These are phyloP conservation scores for Earliella scabrosa DNA, from an alignment of 1,284 basidiomycete genomes.

Conservation along the genomic window DNA sequence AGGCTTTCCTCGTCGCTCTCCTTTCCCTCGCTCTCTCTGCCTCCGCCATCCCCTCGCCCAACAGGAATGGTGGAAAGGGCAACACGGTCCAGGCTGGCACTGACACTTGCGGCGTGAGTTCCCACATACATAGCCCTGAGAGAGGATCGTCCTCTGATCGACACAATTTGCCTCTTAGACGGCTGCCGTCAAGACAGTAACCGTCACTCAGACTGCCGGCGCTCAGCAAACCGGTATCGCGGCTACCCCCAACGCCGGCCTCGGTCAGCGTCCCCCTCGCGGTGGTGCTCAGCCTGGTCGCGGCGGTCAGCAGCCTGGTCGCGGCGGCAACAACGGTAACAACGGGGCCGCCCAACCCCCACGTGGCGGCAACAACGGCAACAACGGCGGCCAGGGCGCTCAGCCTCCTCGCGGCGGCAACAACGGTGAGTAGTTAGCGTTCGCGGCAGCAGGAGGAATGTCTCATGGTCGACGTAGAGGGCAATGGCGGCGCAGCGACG, in stretches of 20 bases:
- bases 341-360: no score
- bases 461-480: no score
- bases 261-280: not conserved
- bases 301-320: conserved; percentile 6
- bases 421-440: no score
- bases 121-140: no score
- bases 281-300: conserved; percentile 3
- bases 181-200: conserved; percentile 23
- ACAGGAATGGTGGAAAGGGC: not conserved
- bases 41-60: conserved; percentile 14
- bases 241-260: conserved; percentile 14
- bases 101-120: conserved; percentile 17
- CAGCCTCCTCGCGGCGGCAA: no score
- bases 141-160: conserved; percentile 17
- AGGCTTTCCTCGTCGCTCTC: conserved; percentile 34
- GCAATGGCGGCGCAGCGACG: no score
- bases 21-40: conserved; percentile 33
- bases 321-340: not conserved
- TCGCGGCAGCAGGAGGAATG: no score
- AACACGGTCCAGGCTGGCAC: conserved; percentile 1
- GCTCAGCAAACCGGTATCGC: conserved; percentile 22
- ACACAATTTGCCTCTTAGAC: not conserved
- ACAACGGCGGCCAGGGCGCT: not conserved
- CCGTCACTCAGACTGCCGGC: conserved; percentile 25
- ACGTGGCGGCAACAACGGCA: conserved; percentile 11